Evolutionary conservation across 306 rosid genomes (phyloP), one percentile per base, ranked within the genome.

Genomic region (Dryas drummondii): DNA sequence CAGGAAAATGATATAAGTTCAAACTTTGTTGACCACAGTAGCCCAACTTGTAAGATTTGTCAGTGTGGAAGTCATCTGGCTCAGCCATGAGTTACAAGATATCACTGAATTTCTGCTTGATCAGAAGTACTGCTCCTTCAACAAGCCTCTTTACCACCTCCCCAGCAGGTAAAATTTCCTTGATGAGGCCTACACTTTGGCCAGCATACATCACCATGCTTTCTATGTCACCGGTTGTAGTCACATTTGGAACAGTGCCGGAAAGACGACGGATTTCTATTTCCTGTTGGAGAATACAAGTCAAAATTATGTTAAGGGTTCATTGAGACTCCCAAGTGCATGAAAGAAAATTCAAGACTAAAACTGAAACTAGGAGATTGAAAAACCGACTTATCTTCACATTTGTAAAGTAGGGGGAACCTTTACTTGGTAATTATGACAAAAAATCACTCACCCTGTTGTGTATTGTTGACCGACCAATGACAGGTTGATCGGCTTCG

Each of bases 181-280:
- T 85, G 58, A 93, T 83, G 46, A 91, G 97, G 59, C 90, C 90
- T 48, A 87, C 97, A 53, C 93, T 84, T 83, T 89, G 55, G 8
- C 96, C 96, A n/a, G 91, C 96, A 88, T 86, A 93, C 97, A 93
- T 73, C 1, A 72, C 91, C 98, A 93, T 93, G 84, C 97, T 91
- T 83, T 89, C 96, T 6, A 93, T 71, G 72, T 90, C 96, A 46
- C 91, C 97, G 6, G 83, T 84, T 40, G 98, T 72, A 3, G 86
- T 76, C 68, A 0, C 27, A 63, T 91, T 94, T 11, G 97, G 98
- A 46, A 87, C 94, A 19, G 94, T 86, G 46, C 97, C 94, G 0
- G 88, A 89, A 63, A 87, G 87, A 22, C 85, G 90, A 0, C 79
- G 78, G 55, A 89, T 87, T 42, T 88, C 96, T 82, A 71, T 86